Evolutionary conservation across 176 grass and related monocot species (phyloP), one percentile per base, ranked within the genome.

Genomic region (Carex parvula): DNA sequence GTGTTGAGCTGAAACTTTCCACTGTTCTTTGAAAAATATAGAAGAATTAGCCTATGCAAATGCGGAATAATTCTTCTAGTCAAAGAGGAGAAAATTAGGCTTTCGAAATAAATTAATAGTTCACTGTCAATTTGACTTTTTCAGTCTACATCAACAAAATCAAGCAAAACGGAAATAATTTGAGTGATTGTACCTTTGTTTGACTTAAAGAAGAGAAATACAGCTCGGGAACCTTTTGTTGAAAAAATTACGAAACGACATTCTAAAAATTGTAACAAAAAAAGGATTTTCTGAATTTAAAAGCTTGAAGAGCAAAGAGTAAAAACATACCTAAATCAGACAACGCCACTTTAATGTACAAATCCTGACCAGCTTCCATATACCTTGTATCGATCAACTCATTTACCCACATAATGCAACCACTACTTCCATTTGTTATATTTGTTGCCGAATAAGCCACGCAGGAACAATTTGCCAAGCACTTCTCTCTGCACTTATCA

Each of bases 321-420:
- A 75, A 72, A 73, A 72, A 22, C 30, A 8, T 89, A 94, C 89
- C 91, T 39, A 84, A 35, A 12, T 88, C 86, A 68, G 76, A 73
- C 30, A 42, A 16, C 8, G 85, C 83, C 14, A 88, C 83, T 9
- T 84, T 84, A 29, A 96, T 79, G 67, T 89, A 89, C 8, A 94
- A 55, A 77, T 88, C 87, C 75, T 95, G 86, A 10, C 86, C 88
- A 35, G 32, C 35, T 0, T 64, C 60, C 26, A 84, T 50, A 7
- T 55, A 68, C 81, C n/a, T 83, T 0, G 29, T 72, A 69, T 95
- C 90, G 6, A 87, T n/a, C 71, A 95, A 86, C 57, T 82, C 85
- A 87, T 11, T 79, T 3, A 56, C 46, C 93, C 90, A 95, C 64
- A 92, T 57, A 1, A 96, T 26, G 68, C 93, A 96, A 39, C 87